Conservation (phyloP, 2,329 filamentous ascomycete genomes). For the Grosmannia huntii region DNA sequence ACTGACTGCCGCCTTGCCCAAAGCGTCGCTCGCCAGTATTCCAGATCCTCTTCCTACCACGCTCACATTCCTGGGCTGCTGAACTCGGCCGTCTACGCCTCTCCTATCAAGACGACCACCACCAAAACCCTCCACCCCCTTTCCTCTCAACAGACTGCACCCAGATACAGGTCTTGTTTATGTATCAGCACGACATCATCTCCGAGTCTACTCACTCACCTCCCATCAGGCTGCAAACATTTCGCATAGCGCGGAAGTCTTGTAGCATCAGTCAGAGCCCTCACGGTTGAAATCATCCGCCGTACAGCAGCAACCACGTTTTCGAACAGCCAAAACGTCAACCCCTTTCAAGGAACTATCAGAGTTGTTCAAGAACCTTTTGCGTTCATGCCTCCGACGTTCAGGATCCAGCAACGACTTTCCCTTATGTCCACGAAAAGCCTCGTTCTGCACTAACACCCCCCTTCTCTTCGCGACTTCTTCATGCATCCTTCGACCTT, state of each 20-base stretch:
- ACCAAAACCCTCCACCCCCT: background rate
- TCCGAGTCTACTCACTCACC: conserved; percentile 88
- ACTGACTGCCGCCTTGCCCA: background rate
- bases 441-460: conserved; percentile 42
- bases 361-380: conserved; percentile 2
- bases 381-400: conserved; percentile 44
- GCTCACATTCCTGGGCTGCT: background rate
- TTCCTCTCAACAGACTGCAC: conserved; percentile 4
- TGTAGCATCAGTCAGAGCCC: conserved; percentile 81
- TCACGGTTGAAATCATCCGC: conserved; percentile 60
- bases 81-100: background rate
- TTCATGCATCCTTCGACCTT: conserved; percentile 3
- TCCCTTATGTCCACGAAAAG: conserved; percentile 43
- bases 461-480: conserved; percentile 20
- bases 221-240: conserved; percentile 91
- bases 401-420: conserved; percentile 37
- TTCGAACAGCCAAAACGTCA: background rate
- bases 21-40: background rate
- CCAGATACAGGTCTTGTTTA: conserved; percentile 56
- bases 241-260: conserved; percentile 91
- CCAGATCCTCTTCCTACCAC: background rate
- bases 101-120: background rate
- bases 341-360: background rate
- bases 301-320: background rate
- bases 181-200: conserved; percentile 92